phyloP scores from a whole-genome alignment of 352 stramenopile genomes.

The Phytophthora palmivora region DNA sequence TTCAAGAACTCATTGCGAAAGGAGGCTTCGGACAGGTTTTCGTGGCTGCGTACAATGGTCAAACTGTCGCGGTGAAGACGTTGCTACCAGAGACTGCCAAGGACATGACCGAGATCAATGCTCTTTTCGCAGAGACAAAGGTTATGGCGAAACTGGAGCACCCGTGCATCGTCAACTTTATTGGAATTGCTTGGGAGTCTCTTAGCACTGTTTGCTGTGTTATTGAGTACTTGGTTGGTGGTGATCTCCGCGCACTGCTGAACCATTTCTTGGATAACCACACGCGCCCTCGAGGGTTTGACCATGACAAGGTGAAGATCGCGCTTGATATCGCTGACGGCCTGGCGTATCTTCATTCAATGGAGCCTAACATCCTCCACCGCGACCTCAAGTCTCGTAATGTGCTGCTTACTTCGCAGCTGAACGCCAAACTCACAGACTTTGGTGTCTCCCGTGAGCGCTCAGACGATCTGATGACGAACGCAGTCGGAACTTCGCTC shows the following conservation, averaged over 20 bases:
- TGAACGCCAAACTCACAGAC: constrained; percentile 66
- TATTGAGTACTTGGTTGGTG: constrained; percentile 55
- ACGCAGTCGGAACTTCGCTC: constrained; percentile 53
- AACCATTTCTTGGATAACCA: constrained; percentile 39
- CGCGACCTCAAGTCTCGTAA: constrained; percentile 87
- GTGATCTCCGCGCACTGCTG: constrained; percentile 51
- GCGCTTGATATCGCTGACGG: constrained; percentile 50
- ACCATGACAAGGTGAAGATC: constrained; percentile 61
- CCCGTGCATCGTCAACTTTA: constrained; percentile 66
- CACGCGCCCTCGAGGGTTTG: constrained; percentile 43
- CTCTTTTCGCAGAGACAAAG: constrained; percentile 63
- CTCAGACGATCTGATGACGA: constrained; percentile 51
- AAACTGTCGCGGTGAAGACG: constrained; percentile 67
- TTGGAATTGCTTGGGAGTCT: constrained; percentile 69
- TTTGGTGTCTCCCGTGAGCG: constrained; percentile 58
- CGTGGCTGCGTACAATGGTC: constrained; percentile 46
- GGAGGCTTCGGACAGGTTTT: constrained; percentile 67
- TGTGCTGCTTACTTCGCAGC: constrained; percentile 58
- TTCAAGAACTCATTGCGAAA: constrained; percentile 49
- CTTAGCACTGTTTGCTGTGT: constrained; percentile 54
- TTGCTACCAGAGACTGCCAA: constrained; percentile 56
- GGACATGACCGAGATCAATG: constrained; percentile 59
- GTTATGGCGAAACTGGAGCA: constrained; percentile 67
- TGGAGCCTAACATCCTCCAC: constrained; percentile 55
- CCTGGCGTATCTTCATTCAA: constrained; percentile 60